Evolutionary conservation across 2,329 filamentous ascomycete species (phyloP).

Genomic region (Dryadomyces sulphureus): DNA sequence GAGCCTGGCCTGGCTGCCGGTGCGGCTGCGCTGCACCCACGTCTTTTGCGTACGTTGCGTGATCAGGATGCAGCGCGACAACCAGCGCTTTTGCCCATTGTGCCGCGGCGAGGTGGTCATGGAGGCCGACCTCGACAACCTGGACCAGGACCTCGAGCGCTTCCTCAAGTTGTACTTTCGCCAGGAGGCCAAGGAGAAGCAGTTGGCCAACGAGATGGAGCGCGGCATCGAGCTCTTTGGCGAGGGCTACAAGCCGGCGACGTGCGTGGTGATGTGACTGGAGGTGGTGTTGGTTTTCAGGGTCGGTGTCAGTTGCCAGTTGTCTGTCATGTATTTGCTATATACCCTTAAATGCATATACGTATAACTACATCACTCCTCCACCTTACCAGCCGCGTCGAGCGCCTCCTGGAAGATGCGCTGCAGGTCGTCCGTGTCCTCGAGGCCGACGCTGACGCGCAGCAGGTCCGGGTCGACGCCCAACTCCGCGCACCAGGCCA

Average conservation of each 20-base stretch:
- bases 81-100: conserved; percentile 56
- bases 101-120: conserved; percentile 61
- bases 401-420: conserved; percentile 55
- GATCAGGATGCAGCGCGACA: conserved; percentile 60
- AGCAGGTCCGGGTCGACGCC: conserved; percentile 71
- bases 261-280: conserved; percentile 49
- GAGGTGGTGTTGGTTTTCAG: neutral
- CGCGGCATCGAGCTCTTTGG: conserved; percentile 61
- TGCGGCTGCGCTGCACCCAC: conserved; percentile 61
- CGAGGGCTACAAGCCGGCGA: conserved; percentile 42
- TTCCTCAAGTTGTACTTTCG: conserved; percentile 68
- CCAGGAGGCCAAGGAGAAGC: conserved; percentile 51
- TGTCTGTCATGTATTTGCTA: neutral
- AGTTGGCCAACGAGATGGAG: conserved; percentile 58
- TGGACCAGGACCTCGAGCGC: conserved; percentile 52
- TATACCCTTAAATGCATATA: neutral
- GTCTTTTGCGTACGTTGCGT: conserved; percentile 76
- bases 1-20: conserved; percentile 63
- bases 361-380: neutral
- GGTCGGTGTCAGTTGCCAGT: neutral
- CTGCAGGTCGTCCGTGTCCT: conserved; percentile 55
- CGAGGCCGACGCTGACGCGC: conserved; percentile 78
- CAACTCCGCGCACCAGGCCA: conserved; percentile 77
- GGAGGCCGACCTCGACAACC: conserved; percentile 53
- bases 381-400: conserved; percentile 30